These are phyloP conservation scores for Bacidia rubella DNA, from an alignment of 495 filamentous ascomycete genomes.

Conservation along the genomic window DNA sequence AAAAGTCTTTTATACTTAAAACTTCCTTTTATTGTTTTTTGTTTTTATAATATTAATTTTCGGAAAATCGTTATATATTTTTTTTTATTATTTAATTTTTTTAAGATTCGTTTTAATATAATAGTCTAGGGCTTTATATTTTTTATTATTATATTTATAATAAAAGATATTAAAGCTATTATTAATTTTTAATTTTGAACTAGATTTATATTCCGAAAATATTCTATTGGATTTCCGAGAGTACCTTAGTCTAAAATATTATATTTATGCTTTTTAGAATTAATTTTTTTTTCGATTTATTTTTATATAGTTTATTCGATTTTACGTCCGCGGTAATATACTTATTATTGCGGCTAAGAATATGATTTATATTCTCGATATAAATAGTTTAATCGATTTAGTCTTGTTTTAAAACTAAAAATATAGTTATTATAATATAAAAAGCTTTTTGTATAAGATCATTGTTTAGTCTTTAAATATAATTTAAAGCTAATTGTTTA, in stretches of 20 bases:
- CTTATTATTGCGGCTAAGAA: too few relatives aligned
- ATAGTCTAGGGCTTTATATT: not conserved
- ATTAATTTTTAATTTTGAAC: not conserved
- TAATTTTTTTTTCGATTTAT: not conserved
- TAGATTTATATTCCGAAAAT: not conserved
- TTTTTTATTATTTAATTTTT: not conserved
- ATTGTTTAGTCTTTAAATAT: too few relatives aligned
- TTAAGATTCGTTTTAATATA: not conserved
- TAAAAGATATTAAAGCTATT: slow-evolving; percentile 1
- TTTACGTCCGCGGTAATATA: too few relatives aligned
- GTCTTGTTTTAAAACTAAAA: not conserved
- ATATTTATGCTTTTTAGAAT: not conserved
- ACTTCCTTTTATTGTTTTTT: not conserved
- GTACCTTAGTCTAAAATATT: not conserved
- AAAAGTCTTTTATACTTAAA: not conserved
- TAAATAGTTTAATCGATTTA: not conserved
- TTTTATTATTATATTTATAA: not conserved
- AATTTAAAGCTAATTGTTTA: not conserved
- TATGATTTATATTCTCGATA: not conserved
- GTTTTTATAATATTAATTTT: not conserved
- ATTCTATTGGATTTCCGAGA: not conserved
- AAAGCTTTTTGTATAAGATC: too few relatives aligned
- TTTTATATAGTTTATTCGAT: slow-evolving; percentile 1
- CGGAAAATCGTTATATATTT: not conserved
- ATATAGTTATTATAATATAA: too few relatives aligned